Conservation (phyloP, 805 yeast genomes). For the Metschnikowia lochheadii region DNA sequence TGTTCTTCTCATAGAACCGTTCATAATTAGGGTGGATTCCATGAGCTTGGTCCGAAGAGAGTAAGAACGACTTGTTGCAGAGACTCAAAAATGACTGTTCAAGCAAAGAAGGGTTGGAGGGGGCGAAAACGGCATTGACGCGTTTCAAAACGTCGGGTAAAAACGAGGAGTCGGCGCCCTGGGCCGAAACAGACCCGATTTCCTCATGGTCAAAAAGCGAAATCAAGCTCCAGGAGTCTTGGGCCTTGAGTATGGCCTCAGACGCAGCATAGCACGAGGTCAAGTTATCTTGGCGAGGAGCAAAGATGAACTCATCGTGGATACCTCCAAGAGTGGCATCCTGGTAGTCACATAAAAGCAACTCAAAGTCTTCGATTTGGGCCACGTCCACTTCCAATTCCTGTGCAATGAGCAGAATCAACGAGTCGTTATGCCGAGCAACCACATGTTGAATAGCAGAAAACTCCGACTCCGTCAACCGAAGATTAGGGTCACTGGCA, state of each 20-base stretch:
- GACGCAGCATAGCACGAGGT: slow-evolving; percentile 82
- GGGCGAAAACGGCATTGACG: slow-evolving; percentile 39
- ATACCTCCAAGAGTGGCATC: slow-evolving; percentile 82
- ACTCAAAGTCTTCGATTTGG: slow-evolving; percentile 87
- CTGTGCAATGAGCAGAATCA: slow-evolving; percentile 64
- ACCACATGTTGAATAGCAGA: slow-evolving; percentile 61
- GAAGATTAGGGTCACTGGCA: slow-evolving; percentile 47
- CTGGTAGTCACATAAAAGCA: slow-evolving; percentile 81
- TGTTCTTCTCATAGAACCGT: slow-evolving; percentile 68
- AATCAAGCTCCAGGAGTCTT: slow-evolving; percentile 52
- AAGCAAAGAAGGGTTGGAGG: slow-evolving; percentile 39
- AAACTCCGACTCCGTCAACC: slow-evolving; percentile 50
- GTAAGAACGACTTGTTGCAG: slow-evolving; percentile 57
- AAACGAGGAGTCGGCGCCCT: slow-evolving; percentile 94
- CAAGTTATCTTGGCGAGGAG: slow-evolving; percentile 88
- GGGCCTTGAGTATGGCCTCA: slow-evolving; percentile 60
- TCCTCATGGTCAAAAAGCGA: slow-evolving; percentile 96
- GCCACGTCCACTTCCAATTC: slow-evolving; percentile 50
- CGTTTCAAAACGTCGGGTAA: slow-evolving; percentile 74
- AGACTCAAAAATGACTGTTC: slow-evolving; percentile 3
- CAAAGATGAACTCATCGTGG: slow-evolving; percentile 83
- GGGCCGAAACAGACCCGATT: slow-evolving; percentile 88
- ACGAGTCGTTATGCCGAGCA: slow-evolving; percentile 71
- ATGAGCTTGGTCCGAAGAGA: slow-evolving; percentile 96
- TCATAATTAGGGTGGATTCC: slow-evolving; percentile 93